Percentiles rank a stretch among this genome's conserved stretches.
These are phyloP conservation scores for Lactarius trivialis DNA, from an alignment of 768 basidiomycete species.

Conservation along the genomic window DNA sequence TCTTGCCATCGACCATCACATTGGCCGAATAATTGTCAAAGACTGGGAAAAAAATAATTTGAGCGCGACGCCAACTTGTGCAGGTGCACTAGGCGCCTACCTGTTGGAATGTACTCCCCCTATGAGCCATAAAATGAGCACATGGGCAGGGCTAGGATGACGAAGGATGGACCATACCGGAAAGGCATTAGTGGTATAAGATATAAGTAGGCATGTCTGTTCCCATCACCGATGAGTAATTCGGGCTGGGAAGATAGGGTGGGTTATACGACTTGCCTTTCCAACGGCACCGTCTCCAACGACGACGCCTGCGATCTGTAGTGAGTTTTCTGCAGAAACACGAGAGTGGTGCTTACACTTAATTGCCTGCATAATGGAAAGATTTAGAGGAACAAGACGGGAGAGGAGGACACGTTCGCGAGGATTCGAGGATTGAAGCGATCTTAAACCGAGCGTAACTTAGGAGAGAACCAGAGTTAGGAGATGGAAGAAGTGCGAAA, in stretches of 20 bases:
- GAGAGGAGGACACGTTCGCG: slow-evolving; percentile 2
- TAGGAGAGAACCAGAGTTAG: background rate
- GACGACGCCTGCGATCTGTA: slow-evolving; percentile 70
- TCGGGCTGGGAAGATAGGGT: background rate
- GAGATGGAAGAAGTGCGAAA: background rate
- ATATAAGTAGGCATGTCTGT: slow-evolving; percentile 97
- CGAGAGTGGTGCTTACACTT: slow-evolving; percentile 57
- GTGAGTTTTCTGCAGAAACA: slow-evolving; percentile 25
- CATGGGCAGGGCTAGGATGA: slow-evolving; percentile 9
- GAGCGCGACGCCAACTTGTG: slow-evolving; percentile 3
- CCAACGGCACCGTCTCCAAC: slow-evolving; percentile 98
- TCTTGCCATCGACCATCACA: slow-evolving; percentile 98
- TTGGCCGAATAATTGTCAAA: slow-evolving; percentile 99
- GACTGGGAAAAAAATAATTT: slow-evolving; percentile 42
- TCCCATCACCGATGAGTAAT: slow-evolving; percentile 24
- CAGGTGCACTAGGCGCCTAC: slow-evolving; percentile 35
- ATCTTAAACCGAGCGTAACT: background rate
- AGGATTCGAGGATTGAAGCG: slow-evolving; percentile 8
- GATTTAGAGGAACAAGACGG: background rate
- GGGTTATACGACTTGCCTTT: slow-evolving; percentile 54
- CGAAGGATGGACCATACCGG: slow-evolving; percentile 50
- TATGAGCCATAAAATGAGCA: slow-evolving; percentile 28
- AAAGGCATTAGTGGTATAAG: slow-evolving; percentile 98
- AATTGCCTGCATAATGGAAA: slow-evolving; percentile 70
- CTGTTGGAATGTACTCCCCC: slow-evolving; percentile 97